Evolutionary conservation across 2,329 filamentous ascomycete genomes (phyloP), one percentile per base, ranked within the genome.

Genomic region (Rhinocladiella similis): DNA sequence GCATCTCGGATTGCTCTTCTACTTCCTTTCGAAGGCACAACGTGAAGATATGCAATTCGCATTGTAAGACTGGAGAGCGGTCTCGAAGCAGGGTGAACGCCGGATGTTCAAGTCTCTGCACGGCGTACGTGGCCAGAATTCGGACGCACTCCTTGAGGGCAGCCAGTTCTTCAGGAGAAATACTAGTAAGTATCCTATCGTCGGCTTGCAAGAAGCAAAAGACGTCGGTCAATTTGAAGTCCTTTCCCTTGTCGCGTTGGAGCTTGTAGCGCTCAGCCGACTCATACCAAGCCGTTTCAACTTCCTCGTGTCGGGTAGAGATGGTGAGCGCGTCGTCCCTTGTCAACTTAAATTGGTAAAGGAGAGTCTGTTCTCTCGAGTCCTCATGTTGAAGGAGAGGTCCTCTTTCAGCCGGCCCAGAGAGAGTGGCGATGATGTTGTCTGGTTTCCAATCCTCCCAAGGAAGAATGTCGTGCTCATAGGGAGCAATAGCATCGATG

Each of bases 201-300:
- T 19, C 41, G 41, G 41, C 41, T 19, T 45, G 41, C 41, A 45
- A 19, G 41, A 45, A 45, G 41, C 41, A 45, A 45, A 45, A 19
- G 13, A 45, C 41, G 16, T 45, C 41, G 41, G 41, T 19, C 41
- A 45, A n/a, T 14, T 45, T 45, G 41, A 45, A 45, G 41, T 45
- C 41, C 41, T 45, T 45, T 45, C 41, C 41, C 41, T 45, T 45
- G 12, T n/a, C 10, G 41, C 41, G 41, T 2, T 45, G 41, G 9
- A 45, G 41, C 41, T 45, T 14, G 41, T 45, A 19, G 13, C 41
- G 4, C 41, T 45, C 12, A 19, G 13, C 41, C 41, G 18, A 45
- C 41, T 45, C 41, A 45, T 45, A 12, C 41, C 41, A 45, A 45
- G 41, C 41, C 13, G 41, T 3, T 5, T 41, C 38, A 41, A 41